Evolutionary conservation across 306 rosid species (phyloP).

Genomic region (Inga laurina): DNA sequence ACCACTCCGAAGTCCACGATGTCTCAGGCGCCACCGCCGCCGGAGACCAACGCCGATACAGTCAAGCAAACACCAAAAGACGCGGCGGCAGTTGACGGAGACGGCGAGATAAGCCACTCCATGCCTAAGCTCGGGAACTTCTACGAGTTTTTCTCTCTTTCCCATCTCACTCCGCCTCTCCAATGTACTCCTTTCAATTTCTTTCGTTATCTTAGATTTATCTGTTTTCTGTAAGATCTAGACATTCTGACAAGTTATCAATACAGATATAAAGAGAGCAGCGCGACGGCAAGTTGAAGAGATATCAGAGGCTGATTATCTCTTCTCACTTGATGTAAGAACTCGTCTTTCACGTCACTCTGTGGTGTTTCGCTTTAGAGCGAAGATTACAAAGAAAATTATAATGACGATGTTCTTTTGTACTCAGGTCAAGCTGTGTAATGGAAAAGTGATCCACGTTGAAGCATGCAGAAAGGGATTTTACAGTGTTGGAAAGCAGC

Average conservation of each 20-base stretch:
- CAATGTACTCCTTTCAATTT: conserved; percentile 56
- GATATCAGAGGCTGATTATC: conserved; percentile 64
- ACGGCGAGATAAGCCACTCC: conserved; percentile 73
- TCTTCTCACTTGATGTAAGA: conserved; percentile 84
- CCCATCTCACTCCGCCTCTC: conserved; percentile 82
- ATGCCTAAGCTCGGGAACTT: conserved; percentile 82
- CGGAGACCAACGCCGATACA: neutral
- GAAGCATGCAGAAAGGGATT: conserved; percentile 93
- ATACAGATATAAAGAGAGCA: conserved; percentile 74
- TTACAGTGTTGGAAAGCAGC: conserved; percentile 78
- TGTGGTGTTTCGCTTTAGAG: neutral
- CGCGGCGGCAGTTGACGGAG: conserved; percentile 44
- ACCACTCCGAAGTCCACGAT: conserved; percentile 43
- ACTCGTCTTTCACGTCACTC: neutral
- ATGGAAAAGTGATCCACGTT: conserved; percentile 84
- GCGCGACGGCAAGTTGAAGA: conserved; percentile 63
- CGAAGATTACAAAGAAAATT: neutral
- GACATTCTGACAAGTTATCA: neutral
- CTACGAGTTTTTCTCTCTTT: conserved; percentile 93
- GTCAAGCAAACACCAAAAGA: conserved; percentile 44
- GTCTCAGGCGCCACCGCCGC: conserved; percentile 23
- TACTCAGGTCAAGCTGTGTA: conserved; percentile 83
- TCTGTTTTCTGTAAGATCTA: neutral
- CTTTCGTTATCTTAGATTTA: neutral
- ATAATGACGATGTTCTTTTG: conserved; percentile 9